Evolutionary conservation across 2,329 filamentous ascomycete genomes (phyloP), one percentile per base, ranked within the genome.

Genomic region (Colletotrichum orbiculare): DNA sequence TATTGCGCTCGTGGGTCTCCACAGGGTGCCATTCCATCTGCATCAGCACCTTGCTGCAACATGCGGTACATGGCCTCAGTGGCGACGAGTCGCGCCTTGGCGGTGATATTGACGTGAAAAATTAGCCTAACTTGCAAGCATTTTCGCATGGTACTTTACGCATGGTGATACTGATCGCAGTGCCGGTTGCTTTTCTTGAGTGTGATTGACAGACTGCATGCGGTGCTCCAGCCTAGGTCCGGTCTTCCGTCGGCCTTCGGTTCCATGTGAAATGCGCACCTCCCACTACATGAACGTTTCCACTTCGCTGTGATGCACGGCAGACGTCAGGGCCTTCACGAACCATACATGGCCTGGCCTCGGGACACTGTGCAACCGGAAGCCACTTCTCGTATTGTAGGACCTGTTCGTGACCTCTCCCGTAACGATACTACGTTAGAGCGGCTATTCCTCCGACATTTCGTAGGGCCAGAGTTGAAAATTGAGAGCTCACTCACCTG

Each of bases 91-190:
- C 62, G 52, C 46, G 58, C 17, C 17, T 49, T 34, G 13, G 46
- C 46, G 33, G 46, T 57, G 63, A 66, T 47, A 52, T 46, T 66
- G 46, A 66, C 47, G 59, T 66, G 58, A 66, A 37, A 17, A 41
- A 47, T 62, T 57, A 57, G 63, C 41, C 52, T 63, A 35, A 46
- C 38, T 39, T 35, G 43, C 15, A 48, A 25, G 42, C 46, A 41
- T 38, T 52, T 42, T 42, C 34, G 58, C 63, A 52, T 57, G 46
- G 48, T 41, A 62, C 58, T 52, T 10, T 47, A 62, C 55, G 59
- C 58, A 48, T 52, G 38, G 58, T 57, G 63, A 66, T 62, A 42
- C 52, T 57, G 52, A 56, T 62, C 53, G 39, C 41, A 38, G 52
- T 46, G 63, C 47, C 33, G 52, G 25, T 25, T 25, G 25, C 25